These are phyloP conservation scores for Insectozyma bohioensis DNA, from an alignment of 1,139 yeast genomes.

Conservation along the genomic window DNA sequence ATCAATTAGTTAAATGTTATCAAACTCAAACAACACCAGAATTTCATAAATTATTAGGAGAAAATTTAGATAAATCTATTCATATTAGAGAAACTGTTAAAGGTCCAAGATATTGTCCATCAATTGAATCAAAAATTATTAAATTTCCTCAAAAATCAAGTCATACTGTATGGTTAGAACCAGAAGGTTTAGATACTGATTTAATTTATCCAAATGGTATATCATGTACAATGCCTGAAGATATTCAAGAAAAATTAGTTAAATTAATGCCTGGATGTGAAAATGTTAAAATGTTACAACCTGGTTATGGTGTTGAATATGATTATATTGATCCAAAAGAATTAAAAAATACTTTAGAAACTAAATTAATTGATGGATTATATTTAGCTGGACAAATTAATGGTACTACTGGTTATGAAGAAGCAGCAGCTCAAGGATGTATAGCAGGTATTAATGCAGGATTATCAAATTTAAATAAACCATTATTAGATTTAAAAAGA, in stretches of 20 bases:
- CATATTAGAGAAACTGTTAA: conserved; percentile 93
- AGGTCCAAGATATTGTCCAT: conserved; percentile 98
- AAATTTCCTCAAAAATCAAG: conserved; percentile 73
- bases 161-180: conserved; percentile 93
- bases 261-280: conserved; percentile 85
- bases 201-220: conserved; percentile 95
- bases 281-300: conserved; percentile 81
- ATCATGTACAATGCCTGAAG: conserved; percentile 95
- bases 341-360: conserved; percentile 72
- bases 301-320: conserved; percentile 98
- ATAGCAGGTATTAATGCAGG: conserved; percentile 97
- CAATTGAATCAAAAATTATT: conserved; percentile 85
- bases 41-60: conserved; percentile 66
- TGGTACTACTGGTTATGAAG: conserved; percentile 99
- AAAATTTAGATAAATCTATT: conserved; percentile 76
- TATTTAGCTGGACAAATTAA: conserved; percentile 96
- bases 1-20: conserved; percentile 66
- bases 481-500: conserved; percentile 59
- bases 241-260: conserved; percentile 76
- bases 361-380: conserved; percentile 75
- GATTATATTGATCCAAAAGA: conserved; percentile 96
- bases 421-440: conserved; percentile 96
- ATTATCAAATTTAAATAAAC: conserved; percentile 37
- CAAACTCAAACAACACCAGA: conserved; percentile 76
- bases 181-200: conserved; percentile 87